A percentile compares a stretch with the other conserved stretches of the same genome.
Conservation (phyloP, 768 basidiomycete genomes). For the Suillus subalutaceus region DNA sequence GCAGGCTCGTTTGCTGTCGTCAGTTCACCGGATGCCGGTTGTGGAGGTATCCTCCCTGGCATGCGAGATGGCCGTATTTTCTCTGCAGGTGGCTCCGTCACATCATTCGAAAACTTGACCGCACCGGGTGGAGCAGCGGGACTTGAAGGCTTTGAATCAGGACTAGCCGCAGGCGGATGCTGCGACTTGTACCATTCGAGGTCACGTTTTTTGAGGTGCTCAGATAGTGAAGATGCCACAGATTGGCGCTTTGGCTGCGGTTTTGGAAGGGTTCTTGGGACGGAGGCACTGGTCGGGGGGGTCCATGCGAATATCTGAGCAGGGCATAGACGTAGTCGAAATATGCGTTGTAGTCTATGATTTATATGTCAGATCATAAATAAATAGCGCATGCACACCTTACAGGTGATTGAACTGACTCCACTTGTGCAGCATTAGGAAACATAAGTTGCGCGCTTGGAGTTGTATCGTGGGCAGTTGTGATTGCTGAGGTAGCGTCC, state of each 20-base stretch:
- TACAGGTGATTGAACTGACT: background rate
- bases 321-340: background rate
- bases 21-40: background rate
- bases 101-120: background rate
- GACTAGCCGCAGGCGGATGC: constrained; percentile 10
- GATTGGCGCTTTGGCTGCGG: constrained; percentile 32
- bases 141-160: background rate
- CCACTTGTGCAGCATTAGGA: background rate
- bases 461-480: background rate
- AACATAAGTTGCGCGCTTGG: background rate
- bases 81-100: background rate
- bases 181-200: constrained; percentile 31
- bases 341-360: background rate
- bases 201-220: constrained; percentile 30
- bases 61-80: constrained; percentile 6
- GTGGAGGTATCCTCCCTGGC: constrained; percentile 5
- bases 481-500: background rate
- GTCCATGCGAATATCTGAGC: background rate
- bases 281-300: constrained; percentile 5
- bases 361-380: background rate
- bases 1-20: background rate
- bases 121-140: background rate
- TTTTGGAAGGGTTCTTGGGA: constrained; percentile 12
- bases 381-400: background rate
- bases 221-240: constrained; percentile 22